Evolutionary conservation across 2,329 filamentous ascomycete species (phyloP).

Genomic region (Verticillium klebahnii): DNA sequence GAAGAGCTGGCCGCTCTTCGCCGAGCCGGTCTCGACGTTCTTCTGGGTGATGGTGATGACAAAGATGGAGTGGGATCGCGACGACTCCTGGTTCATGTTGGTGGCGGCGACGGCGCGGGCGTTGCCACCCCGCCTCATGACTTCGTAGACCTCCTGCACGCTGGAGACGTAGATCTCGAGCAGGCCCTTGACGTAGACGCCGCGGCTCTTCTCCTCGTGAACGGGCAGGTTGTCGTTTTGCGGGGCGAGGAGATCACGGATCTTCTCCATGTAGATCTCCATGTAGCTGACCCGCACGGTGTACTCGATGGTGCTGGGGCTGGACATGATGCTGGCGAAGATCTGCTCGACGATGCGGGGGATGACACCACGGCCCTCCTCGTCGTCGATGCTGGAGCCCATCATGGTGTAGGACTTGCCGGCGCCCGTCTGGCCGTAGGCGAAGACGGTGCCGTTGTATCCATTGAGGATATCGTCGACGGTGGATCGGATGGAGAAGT

Average conservation of each 20-base stretch:
- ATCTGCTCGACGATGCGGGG: slow-evolving; percentile 97
- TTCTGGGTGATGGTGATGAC: slow-evolving; percentile 96
- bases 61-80: slow-evolving; percentile 96
- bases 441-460: slow-evolving; percentile 98
- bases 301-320: slow-evolving; percentile 91
- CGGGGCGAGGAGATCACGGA: slow-evolving; percentile 86
- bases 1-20: slow-evolving; percentile 95
- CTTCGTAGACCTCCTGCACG: slow-evolving; percentile 93
- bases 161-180: slow-evolving; percentile 94
- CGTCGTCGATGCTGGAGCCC: slow-evolving; percentile 90
- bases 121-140: slow-evolving; percentile 88
- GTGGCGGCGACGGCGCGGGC: slow-evolving; percentile 91
- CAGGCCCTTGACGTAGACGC: slow-evolving; percentile 94
- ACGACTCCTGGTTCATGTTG: slow-evolving; percentile 99
- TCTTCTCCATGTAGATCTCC: slow-evolving; percentile 99
- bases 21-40: slow-evolving; percentile 92
- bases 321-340: slow-evolving; percentile 89
- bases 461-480: slow-evolving; percentile 98
- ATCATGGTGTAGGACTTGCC: slow-evolving; percentile 99
- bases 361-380: slow-evolving; percentile 85
- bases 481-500: slow-evolving; percentile 93
- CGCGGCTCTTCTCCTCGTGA: slow-evolving; percentile 95
- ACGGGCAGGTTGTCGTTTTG: slow-evolving; percentile 95
- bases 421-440: slow-evolving; percentile 95
- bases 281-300: slow-evolving; percentile 99